phyloP scores from a whole-genome alignment of 169 alveolate genomes.

The Eimeria mitis region DNA sequence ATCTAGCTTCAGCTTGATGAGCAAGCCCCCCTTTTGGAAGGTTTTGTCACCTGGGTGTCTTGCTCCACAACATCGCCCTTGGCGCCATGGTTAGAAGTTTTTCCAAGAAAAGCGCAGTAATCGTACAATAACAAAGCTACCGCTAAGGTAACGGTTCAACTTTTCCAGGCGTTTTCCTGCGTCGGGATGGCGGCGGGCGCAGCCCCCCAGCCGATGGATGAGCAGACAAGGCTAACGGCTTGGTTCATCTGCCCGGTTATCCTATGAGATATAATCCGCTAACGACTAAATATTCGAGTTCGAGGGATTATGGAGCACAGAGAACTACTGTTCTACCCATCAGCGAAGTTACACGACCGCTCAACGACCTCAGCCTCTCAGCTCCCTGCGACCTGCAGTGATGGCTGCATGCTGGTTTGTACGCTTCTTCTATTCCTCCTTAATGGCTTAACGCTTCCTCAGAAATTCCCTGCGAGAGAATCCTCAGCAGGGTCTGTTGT shows the following conservation, averaged over 20 bases:
- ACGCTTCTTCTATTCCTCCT: not conserved
- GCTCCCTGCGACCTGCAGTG: slow-evolving; percentile 8
- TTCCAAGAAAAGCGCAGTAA: not conserved
- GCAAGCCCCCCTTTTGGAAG: not conserved
- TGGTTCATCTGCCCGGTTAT: not conserved
- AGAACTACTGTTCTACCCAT: not conserved
- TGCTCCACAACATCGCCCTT: not conserved
- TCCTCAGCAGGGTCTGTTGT: not conserved
- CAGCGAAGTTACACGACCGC: not conserved
- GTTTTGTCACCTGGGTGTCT: not conserved
- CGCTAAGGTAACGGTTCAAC: not conserved
- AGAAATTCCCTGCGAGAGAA: not conserved
- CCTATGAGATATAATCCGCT: not conserved
- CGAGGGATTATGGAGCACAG: not conserved
- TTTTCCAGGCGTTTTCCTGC: not conserved
- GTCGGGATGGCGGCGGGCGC: slow-evolving; percentile 12
- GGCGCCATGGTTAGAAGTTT: not conserved
- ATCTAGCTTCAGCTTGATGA: not conserved
- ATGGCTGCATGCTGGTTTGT: not conserved
- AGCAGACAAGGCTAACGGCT: not conserved
- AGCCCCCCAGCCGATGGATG: slow-evolving; percentile 1
- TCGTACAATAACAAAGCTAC: not conserved
- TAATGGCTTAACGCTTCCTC: not conserved
- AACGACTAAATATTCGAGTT: not conserved
- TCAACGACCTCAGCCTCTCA: slow-evolving; percentile 23